These are phyloP conservation scores for Biscutella auriculata DNA, from an alignment of 441 rosid species.

Conservation along the genomic window DNA sequence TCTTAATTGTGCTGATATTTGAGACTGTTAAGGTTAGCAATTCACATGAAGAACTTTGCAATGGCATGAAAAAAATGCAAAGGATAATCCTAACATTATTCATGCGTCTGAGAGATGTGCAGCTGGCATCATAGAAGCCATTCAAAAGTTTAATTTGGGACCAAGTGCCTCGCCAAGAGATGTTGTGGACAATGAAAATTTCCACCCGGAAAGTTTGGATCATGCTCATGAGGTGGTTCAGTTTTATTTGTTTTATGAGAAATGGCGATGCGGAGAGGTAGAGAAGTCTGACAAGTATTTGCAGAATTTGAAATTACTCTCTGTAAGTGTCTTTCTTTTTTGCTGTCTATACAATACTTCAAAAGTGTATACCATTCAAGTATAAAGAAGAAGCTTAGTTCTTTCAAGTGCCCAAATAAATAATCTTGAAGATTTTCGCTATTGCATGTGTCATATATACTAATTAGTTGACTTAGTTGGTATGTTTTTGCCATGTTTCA, in stretches of 20 bases:
- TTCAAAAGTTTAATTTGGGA: slow-evolving; percentile 33
- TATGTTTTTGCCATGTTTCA: slow-evolving; percentile 13
- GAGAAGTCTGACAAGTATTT: slow-evolving; percentile 31
- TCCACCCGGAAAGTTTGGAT: slow-evolving; percentile 15
- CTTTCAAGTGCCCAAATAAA: background rate
- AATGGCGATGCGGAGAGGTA: slow-evolving; percentile 42
- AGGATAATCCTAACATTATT: slow-evolving; percentile 30
- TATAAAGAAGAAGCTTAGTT: no score
- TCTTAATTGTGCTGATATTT: background rate
- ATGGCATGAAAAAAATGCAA: slow-evolving; percentile 44
- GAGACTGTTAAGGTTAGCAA: slow-evolving; percentile 30
- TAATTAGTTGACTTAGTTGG: background rate
- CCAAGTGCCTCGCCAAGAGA: slow-evolving; percentile 42
- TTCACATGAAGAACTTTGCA: slow-evolving; percentile 36
- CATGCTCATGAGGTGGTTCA: slow-evolving; percentile 40
- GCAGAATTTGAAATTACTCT: slow-evolving; percentile 24
- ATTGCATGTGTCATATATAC: background rate
- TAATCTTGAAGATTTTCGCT: background rate
- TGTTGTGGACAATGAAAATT: slow-evolving; percentile 21
- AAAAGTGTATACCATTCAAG: no score
- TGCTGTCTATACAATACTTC: no score
- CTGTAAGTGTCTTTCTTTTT: slow-evolving; percentile 29
- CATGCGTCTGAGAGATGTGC: slow-evolving; percentile 48
- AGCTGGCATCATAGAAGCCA: slow-evolving; percentile 53
- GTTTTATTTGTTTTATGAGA: slow-evolving; percentile 44